Base-by-base conservation (phyloP, 2,329 filamentous ascomycete species). In the Fusarium falciforme region DNA sequence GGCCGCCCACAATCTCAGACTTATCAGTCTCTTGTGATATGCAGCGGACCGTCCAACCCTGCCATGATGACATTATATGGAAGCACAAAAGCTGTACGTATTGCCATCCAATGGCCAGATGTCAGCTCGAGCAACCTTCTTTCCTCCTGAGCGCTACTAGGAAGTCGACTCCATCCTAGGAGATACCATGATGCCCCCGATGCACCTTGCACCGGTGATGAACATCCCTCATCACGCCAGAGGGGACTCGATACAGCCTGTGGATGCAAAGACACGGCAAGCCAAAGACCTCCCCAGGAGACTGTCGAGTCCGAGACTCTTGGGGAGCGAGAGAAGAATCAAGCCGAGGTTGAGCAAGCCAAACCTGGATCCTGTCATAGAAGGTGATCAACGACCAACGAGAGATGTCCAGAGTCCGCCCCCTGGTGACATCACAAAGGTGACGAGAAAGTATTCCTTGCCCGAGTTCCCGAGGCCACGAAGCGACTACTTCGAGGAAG, bases 401-500 rank as follows among this genome's bases (percentile, higher is more conserved):
- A 65, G 66, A 59, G 76, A 76, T 36, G 36, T 68, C 5, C 72
- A 67, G 10, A 70, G 68, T 8, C 66, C 67, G 3, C 63, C 61
- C 2, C 64, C 75, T 2, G 67, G 57, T 20, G 76, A 77, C 27
- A 64, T 63, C 22, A 60, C 59, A 22, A 67, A 64, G 33, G 61
- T 70, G 31, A 65, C 57, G 25, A 76, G 64, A 67, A 77, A 72
- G 44, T 66, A 68, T 11, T 74, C 77, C 11, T 62, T 67, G n/a
- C 70, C 76, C 17, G 71, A 71, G 35, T 64, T 79, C 25, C 36
- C 71, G 4, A 73, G 67, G 36, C 71, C 74, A 44, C 70, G 71
- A n/a, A 77, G 76, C 58, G 64, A 76, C 33, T 87, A 85, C 62
- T 88, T 87, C 65, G 86, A 89, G 59, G 83, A 84, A 60, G 82